Conservation (phyloP, 345 rosid genomes). For the Ceriops tagal region DNA sequence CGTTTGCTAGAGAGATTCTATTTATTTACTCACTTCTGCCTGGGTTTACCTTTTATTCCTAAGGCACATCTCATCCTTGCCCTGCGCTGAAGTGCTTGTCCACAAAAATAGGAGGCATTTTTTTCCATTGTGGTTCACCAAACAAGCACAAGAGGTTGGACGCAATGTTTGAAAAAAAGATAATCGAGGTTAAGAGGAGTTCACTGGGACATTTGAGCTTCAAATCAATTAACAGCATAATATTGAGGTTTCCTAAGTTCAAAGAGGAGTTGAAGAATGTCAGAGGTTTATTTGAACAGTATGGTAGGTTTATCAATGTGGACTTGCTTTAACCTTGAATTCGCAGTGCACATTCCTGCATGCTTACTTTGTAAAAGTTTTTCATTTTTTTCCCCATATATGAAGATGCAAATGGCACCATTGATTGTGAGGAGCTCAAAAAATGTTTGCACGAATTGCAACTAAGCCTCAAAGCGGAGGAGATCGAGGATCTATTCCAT, state of each 20-base stretch:
- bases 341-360: no score
- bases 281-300: conserved; percentile 57
- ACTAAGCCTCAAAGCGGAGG: conserved; percentile 50
- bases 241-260: conserved; percentile 67
- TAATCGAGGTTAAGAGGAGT: conserved; percentile 56
- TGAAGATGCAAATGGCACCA: conserved; percentile 59
- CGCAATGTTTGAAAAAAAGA: conserved; percentile 59
- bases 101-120: conserved; percentile 35
- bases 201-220: conserved; percentile 39
- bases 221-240: conserved; percentile 63
- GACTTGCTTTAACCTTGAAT: conserved; percentile 7
- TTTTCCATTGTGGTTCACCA: conserved; percentile 46
- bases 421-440: conserved; percentile 64
- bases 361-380: neutral
- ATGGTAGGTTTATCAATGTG: conserved; percentile 39
- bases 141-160: conserved; percentile 62
- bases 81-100: conserved; percentile 39
- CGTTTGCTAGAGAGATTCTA: no score
- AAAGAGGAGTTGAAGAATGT: conserved; percentile 61
- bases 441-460: conserved; percentile 60
- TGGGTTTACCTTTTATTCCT: conserved; percentile 9
- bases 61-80: conserved; percentile 36
- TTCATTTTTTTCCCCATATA: conserved; percentile 33
- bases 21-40: neutral
- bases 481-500: conserved; percentile 62